Conservation (phyloP, 208 protist genomes). For the Tritrichomonas musculus region DNA sequence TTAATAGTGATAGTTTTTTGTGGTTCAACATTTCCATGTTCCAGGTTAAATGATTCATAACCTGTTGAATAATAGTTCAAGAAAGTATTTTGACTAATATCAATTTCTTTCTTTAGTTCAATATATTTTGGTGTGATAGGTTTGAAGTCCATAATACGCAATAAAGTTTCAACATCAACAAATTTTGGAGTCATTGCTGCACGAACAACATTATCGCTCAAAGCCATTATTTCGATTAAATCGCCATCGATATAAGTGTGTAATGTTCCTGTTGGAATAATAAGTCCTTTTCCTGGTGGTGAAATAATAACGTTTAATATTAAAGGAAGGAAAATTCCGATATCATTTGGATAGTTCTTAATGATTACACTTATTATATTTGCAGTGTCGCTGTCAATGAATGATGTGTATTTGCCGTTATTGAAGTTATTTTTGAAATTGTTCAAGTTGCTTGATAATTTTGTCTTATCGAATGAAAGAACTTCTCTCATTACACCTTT, state of each 20-base stretch:
- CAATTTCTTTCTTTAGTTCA: too few relatives aligned
- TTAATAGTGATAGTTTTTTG: too few relatives aligned
- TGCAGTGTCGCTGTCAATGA: not conserved
- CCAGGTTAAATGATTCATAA: too few relatives aligned
- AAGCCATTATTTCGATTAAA: conserved; percentile 78
- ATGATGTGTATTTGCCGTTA: too few relatives aligned
- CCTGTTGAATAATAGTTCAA: too few relatives aligned
- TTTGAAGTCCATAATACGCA: conserved; percentile 37
- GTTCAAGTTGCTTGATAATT: too few relatives aligned
- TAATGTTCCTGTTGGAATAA: conserved; percentile 84
- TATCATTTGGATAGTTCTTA: conserved; percentile 81
- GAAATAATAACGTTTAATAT: conserved; percentile 86
- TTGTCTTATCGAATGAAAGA: too few relatives aligned
- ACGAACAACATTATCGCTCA: conserved; percentile 52
- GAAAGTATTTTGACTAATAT: too few relatives aligned
- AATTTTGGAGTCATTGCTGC: conserved; percentile 53
- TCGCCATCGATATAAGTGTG: conserved; percentile 91
- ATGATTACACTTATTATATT: conserved; percentile 66
- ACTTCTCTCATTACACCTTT: conserved; percentile 36
- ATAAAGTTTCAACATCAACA: conserved; percentile 42
- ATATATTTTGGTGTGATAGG: not conserved
- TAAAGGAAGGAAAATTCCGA: conserved; percentile 91
- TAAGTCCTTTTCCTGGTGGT: conserved; percentile 78
- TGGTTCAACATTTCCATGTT: too few relatives aligned
- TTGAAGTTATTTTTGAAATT: too few relatives aligned